Evolutionary conservation across 2,329 filamentous ascomycete genomes (phyloP).

Genomic region (Proliferodiscus dingleyae): DNA sequence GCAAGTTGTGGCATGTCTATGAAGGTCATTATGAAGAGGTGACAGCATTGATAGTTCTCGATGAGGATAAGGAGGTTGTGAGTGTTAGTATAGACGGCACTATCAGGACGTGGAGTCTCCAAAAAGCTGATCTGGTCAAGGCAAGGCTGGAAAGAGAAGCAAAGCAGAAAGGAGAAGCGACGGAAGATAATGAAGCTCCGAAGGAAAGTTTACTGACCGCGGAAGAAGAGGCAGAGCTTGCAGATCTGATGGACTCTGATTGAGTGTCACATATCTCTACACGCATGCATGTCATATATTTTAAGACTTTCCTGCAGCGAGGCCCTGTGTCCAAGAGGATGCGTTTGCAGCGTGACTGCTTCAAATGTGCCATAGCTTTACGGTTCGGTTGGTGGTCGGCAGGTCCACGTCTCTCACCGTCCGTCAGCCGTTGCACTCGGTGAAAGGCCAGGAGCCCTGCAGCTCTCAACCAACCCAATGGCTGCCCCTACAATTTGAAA

Average conservation of each 20-base stretch:
- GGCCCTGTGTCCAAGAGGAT: neutral
- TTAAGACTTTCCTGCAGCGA: neutral
- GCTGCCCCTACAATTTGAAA: too few relatives aligned
- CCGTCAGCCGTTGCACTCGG: too few relatives aligned
- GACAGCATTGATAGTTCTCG: slow-evolving; percentile 67
- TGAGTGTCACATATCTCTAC: slow-evolving; percentile 43
- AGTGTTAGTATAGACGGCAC: slow-evolving; percentile 91
- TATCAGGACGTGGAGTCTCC: slow-evolving; percentile 76
- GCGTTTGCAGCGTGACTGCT: neutral
- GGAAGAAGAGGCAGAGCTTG: slow-evolving; percentile 90
- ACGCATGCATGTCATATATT: neutral
- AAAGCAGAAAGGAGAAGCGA: slow-evolving; percentile 38
- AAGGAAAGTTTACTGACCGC: slow-evolving; percentile 62
- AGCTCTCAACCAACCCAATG: too few relatives aligned
- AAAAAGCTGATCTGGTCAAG: slow-evolving; percentile 53
- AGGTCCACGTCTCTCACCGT: too few relatives aligned
- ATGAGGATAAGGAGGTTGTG: slow-evolving; percentile 51
- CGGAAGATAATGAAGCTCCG: slow-evolving; percentile 39
- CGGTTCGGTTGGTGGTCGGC: too few relatives aligned
- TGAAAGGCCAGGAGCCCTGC: too few relatives aligned
- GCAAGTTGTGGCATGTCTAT: slow-evolving; percentile 68
- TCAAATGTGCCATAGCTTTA: too few relatives aligned
- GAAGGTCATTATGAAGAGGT: slow-evolving; percentile 91
- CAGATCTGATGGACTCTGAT: slow-evolving; percentile 76
- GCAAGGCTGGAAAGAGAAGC: slow-evolving; percentile 47